Evolutionary conservation across 495 filamentous ascomycete species (phyloP).

Genomic region (Bacidia gigantensis): DNA sequence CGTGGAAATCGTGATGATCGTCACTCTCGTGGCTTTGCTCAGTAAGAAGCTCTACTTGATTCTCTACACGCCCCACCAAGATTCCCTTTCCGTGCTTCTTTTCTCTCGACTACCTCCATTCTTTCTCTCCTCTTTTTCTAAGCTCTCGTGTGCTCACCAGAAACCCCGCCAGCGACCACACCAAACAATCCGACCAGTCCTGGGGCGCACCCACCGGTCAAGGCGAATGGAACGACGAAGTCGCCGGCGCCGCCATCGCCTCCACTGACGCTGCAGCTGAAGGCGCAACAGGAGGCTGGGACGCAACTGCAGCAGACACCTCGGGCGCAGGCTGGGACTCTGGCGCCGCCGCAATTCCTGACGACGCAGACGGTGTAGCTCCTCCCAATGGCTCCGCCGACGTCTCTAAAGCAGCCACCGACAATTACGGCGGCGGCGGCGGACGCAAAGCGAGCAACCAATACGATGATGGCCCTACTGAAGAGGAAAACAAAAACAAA

Average conservation of each 20-base stretch:
- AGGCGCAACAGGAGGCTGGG: conserved; percentile 19
- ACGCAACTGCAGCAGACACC: conserved; percentile 11
- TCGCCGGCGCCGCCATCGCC: conserved; percentile 74
- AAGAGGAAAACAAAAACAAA: conserved; percentile 43
- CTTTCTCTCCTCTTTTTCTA: neutral
- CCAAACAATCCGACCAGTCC: conserved; percentile 81
- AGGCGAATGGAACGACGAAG: conserved; percentile 75
- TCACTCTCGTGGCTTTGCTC: conserved; percentile 59
- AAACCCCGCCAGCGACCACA: conserved; percentile 50
- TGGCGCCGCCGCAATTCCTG: conserved; percentile 16
- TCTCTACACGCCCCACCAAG: too few species aligned
- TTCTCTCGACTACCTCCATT: neutral
- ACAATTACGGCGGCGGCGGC: conserved; percentile 16
- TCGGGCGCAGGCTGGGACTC: neutral
- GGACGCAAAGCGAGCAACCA: conserved; percentile 11
- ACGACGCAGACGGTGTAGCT: conserved; percentile 15
- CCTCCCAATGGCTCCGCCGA: conserved; percentile 25
- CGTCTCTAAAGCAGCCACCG: conserved; percentile 26
- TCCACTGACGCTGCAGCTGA: conserved; percentile 58
- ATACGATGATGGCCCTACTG: too few species aligned
- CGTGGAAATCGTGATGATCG: conserved; percentile 58
- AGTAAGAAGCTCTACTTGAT: conserved; percentile 35
- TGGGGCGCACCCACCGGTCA: conserved; percentile 77
- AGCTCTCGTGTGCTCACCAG: neutral
- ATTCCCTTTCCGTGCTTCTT: neutral